These are phyloP conservation scores for Mucor ambiguus DNA, from an alignment of 371 early-diverging fungal species.

Conservation along the genomic window DNA sequence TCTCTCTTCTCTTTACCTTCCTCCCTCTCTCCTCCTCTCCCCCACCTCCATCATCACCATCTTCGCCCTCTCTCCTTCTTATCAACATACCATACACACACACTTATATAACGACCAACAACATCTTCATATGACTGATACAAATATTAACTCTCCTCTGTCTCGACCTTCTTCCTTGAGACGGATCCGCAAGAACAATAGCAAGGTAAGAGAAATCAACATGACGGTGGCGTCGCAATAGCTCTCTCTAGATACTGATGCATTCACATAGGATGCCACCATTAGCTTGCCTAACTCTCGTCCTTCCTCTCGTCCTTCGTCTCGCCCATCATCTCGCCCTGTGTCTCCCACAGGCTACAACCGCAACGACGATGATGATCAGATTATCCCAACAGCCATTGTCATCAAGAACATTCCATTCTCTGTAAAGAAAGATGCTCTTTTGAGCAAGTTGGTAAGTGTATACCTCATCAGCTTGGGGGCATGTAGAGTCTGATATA, in stretches of 20 bases:
- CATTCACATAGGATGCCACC: neutral
- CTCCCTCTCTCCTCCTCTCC: neutral
- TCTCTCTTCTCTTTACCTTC: neutral
- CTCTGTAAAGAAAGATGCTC: conserved; percentile 74
- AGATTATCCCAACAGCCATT: conserved; percentile 71
- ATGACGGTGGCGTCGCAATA: neutral
- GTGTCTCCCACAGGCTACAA: conserved; percentile 24
- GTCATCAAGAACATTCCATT: conserved; percentile 88
- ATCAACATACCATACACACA: conserved; percentile 5
- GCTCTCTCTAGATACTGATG: neutral
- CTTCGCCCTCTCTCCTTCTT: conserved; percentile 9
- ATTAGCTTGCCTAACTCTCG: conserved; percentile 19
- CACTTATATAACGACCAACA: conserved; percentile 22
- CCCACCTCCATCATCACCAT: neutral
- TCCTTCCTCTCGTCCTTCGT: conserved; percentile 18
- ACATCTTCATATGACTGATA: conserved; percentile 9
- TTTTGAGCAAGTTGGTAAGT: conserved; percentile 64
- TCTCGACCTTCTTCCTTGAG: conserved; percentile 31
- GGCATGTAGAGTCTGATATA: too few species aligned
- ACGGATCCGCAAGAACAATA: conserved; percentile 20
- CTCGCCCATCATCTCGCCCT: conserved; percentile 33
- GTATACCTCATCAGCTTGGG: neutral
- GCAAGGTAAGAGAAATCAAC: neutral
- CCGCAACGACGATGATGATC: conserved; percentile 22
- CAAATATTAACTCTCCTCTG: conserved; percentile 15